Base-by-base conservation (phyloP, 2,329 filamentous ascomycete genomes). In the Alternaria sp. region DNA sequence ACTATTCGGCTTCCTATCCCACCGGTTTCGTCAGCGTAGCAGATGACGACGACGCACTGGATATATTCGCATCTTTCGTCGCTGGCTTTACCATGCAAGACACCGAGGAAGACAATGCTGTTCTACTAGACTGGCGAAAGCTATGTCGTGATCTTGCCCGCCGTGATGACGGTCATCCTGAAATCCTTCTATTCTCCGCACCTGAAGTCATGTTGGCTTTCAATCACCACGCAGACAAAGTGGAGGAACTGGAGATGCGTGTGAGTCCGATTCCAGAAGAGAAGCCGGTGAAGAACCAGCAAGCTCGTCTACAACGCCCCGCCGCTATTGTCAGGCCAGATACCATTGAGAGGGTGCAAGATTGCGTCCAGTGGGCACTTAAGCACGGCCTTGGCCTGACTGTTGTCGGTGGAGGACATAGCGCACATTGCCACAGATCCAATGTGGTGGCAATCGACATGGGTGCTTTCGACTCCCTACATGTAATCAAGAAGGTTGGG, bases 381-480 rank as follows among this genome's bases (percentile, higher is more conserved):
- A 73, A 84, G 65, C 78, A 87, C 57, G 59, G 60, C 0, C 25
- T 81, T 2, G 69, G 83, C 44, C 73, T 89, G 55, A 86, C 84
- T 0, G 74, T 90, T 25, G 13, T 90, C 17, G 84, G 87, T 7
- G 88, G 89, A 1, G 81, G 88, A 13, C 88, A 90, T 69, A 87
- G 88, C 67, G 85, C 83, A 7, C 86, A 90, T 54, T 90, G 87
- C 72, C 66, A 87, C 46, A 79, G 77, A 81, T 74, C 84, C 3
- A 82, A 84, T 55, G 81, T 87, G 15, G 83, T 89, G 44, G 71
- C 87, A 0, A 68, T 91, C 23, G 86, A 90, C 63, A 89, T 91
- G 87, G 56, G 78, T 12, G 82, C 82, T 12, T 89, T 90, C 74
- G 57, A 86, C 59, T 67, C 83, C 67, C 70, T 89, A 44, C 75